Conservation (phyloP, 2,329 filamentous ascomycete species). For the Xylariales sp. region DNA sequence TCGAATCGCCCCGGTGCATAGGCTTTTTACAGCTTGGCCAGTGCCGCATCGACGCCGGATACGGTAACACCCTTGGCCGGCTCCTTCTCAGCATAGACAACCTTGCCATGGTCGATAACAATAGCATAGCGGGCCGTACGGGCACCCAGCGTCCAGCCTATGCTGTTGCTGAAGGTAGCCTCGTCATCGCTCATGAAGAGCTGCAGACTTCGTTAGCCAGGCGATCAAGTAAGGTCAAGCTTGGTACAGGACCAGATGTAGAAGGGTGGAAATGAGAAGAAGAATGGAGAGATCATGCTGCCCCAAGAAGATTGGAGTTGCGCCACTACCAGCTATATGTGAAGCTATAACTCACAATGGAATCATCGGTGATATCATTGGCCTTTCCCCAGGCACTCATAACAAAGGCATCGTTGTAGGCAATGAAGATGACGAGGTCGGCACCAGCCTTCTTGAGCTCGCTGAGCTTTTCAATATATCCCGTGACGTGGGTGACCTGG, state of each 20-base stretch:
- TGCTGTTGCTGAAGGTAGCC: slow-evolving; percentile 67
- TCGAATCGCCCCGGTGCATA: too few relatives aligned
- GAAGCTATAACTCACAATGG: slow-evolving; percentile 34
- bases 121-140: slow-evolving; percentile 73
- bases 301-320: too few relatives aligned
- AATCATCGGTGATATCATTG: slow-evolving; percentile 67
- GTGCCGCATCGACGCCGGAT: slow-evolving; percentile 45
- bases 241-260: too few relatives aligned
- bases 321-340: too few relatives aligned
- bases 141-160: slow-evolving; percentile 70
- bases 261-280: too few relatives aligned
- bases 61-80: slow-evolving; percentile 39
- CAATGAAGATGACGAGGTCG: slow-evolving; percentile 74
- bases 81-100: slow-evolving; percentile 74
- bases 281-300: too few relatives aligned
- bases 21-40: slow-evolving; percentile 24
- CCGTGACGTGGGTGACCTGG: slow-evolving; percentile 72
- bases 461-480: slow-evolving; percentile 67
- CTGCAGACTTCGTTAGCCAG: slow-evolving; percentile 23
- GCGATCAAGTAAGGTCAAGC: background rate
- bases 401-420: slow-evolving; percentile 77
- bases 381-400: slow-evolving; percentile 88
- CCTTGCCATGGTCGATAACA: slow-evolving; percentile 74
- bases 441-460: slow-evolving; percentile 73
- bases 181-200: slow-evolving; percentile 68